Evolutionary conservation across 257 asterid genomes (phyloP).

Genomic region (Leptodermis oblonga): DNA sequence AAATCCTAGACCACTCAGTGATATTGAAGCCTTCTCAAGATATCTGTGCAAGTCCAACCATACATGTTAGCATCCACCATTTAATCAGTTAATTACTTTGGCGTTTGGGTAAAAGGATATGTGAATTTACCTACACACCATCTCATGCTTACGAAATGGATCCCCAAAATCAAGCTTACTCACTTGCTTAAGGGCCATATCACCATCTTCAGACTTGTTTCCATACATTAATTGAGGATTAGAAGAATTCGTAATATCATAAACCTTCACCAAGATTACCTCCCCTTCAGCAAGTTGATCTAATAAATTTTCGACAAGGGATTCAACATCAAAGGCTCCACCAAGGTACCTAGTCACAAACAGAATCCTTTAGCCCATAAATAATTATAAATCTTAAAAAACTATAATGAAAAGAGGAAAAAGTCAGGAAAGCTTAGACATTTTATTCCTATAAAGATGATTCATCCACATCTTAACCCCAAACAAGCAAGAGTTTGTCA

Average conservation of each 20-base stretch:
- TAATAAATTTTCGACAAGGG: conserved; percentile 82
- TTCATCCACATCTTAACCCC: not conserved
- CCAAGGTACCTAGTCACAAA: conserved; percentile 65
- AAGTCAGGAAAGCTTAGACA: not conserved
- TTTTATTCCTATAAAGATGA: not conserved
- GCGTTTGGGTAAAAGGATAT: not conserved
- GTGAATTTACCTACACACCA: conserved; percentile 71
- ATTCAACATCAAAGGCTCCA: conserved; percentile 90
- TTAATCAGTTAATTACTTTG: not conserved
- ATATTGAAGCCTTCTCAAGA: conserved; percentile 68
- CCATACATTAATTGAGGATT: conserved; percentile 79
- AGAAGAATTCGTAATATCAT: conserved; percentile 73
- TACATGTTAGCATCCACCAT: conserved; percentile 1
- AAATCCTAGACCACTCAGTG: conserved; percentile 55
- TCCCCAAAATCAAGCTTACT: conserved; percentile 88
- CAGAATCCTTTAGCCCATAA: conserved; percentile 2
- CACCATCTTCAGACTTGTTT: conserved; percentile 49
- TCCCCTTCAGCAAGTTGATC: conserved; percentile 91
- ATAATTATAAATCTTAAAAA: not conserved
- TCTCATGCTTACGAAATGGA: conserved; percentile 82
- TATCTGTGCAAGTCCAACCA: conserved; percentile 42
- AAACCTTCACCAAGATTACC: conserved; percentile 72
- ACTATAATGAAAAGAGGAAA: not conserved
- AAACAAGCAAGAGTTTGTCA: not conserved
- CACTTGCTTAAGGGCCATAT: conserved; percentile 57